Percentiles rank a stretch among this genome's conserved stretches.
phyloP scores from a whole-genome alignment of 2,329 filamentous ascomycete species.

The Fusarium floridanum region DNA sequence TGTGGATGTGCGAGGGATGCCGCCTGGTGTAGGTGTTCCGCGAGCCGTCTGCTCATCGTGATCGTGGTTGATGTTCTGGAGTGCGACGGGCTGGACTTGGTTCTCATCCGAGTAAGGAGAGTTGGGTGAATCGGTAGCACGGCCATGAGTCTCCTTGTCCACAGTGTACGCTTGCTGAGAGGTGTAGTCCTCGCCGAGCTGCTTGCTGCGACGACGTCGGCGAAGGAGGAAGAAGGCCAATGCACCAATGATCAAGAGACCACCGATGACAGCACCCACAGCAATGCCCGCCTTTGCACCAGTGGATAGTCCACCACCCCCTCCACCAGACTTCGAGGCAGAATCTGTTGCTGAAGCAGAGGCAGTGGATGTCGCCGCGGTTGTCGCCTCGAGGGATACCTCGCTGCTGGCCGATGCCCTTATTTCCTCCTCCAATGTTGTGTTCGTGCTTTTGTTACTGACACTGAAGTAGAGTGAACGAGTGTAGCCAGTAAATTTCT shows the following conservation, averaged over 20 bases:
- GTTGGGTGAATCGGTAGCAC: constrained; percentile 55
- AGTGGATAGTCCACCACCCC: constrained; percentile 50
- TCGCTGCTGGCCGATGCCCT: not conserved
- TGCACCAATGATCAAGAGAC: constrained; percentile 55
- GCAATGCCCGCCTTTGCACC: constrained; percentile 64
- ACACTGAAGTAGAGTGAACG: constrained; percentile 28
- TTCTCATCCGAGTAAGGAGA: constrained; percentile 60
- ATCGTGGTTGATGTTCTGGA: constrained; percentile 27
- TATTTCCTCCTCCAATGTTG: not conserved
- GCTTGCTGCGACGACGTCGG: constrained; percentile 52
- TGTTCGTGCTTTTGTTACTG: not conserved
- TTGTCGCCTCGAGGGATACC: not conserved
- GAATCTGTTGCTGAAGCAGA: not conserved
- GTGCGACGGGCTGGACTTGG: constrained; percentile 44
- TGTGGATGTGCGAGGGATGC: constrained; percentile 31
- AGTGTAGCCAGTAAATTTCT: not conserved
- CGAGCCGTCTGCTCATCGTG: not conserved
- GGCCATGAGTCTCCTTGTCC: constrained; percentile 60
- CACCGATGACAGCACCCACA: constrained; percentile 55
- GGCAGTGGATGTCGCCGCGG: not conserved
- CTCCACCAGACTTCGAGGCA: constrained; percentile 2
- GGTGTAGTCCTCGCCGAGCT: constrained; percentile 38
- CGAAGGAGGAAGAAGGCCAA: constrained; percentile 60
- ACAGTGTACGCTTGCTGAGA: constrained; percentile 56
- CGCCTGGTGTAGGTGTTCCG: constrained; percentile 22